phyloP scores from a whole-genome alignment of 495 filamentous ascomycete genomes.

The Evernia prunastri region DNA sequence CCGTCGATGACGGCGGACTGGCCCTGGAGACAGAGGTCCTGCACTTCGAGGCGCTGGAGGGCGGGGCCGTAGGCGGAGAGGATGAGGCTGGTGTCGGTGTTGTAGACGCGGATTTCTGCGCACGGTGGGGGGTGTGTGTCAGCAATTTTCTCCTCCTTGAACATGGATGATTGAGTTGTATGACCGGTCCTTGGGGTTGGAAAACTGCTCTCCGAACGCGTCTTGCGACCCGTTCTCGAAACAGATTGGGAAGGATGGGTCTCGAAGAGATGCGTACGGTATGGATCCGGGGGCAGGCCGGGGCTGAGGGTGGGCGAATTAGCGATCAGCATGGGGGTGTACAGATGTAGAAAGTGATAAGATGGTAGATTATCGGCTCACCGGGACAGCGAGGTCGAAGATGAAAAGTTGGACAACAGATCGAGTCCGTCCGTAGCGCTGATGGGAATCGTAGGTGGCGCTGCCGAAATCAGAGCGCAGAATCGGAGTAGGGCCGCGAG shows the following conservation, averaged over 20 bases:
- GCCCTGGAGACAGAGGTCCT: conserved; percentile 3
- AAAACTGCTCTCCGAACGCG: neutral
- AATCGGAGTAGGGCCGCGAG: neutral
- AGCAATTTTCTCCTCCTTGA: neutral
- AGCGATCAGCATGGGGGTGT: neutral
- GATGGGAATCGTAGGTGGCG: neutral
- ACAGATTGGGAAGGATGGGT: neutral
- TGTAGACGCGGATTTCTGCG: neutral
- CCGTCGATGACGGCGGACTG: conserved; percentile 6
- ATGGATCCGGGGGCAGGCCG: neutral
- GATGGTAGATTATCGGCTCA: neutral
- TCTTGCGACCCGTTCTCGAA: neutral
- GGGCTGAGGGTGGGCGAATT: neutral
- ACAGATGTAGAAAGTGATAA: neutral
- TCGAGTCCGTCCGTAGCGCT: neutral
- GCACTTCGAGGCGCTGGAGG: neutral
- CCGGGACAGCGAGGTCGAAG: neutral
- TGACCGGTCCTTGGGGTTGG: neutral
- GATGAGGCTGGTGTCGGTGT: conserved; percentile 4
- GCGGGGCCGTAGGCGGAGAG: neutral
- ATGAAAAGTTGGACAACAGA: neutral
- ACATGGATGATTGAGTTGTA: neutral
- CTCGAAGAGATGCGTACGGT: neutral
- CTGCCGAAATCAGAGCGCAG: neutral
- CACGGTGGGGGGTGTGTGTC: too few species aligned